A percentile compares a stretch with the other conserved stretches of the same genome.
phyloP scores from a whole-genome alignment of 2,329 filamentous ascomycete species.

The Apiospora aurea region DNA sequence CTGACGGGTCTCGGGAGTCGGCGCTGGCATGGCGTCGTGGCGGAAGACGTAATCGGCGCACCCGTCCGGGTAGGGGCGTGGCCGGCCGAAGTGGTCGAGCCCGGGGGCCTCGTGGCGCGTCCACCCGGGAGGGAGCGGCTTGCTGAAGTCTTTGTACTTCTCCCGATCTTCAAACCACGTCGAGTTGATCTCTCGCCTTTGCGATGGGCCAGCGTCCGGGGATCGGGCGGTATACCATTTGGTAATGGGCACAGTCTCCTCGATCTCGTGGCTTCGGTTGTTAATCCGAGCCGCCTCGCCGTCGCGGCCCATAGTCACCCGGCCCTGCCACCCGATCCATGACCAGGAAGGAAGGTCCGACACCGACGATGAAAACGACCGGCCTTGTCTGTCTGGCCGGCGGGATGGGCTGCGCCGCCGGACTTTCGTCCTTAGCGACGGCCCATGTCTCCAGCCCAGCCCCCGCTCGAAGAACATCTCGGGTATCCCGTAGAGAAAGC shows the following conservation, averaged over 20 bases:
- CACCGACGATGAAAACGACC: too few species aligned
- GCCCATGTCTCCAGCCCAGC: background rate
- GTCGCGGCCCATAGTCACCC: background rate
- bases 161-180: background rate
- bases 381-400: background rate
- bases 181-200: background rate
- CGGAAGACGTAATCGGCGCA: background rate
- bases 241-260: background rate
- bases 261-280: background rate
- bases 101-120: background rate
- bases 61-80: background rate
- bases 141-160: background rate
- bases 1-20: background rate
- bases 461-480: background rate
- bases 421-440: background rate
- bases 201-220: background rate
- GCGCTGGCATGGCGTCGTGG: background rate
- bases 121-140: background rate
- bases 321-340: background rate
- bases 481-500: background rate
- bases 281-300: background rate
- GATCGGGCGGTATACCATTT: background rate
- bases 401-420: background rate
- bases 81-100: background rate
- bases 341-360: background rate